These are phyloP conservation scores for Globisporangium nodosum DNA, from an alignment of 352 stramenopile species.

Conservation along the genomic window DNA sequence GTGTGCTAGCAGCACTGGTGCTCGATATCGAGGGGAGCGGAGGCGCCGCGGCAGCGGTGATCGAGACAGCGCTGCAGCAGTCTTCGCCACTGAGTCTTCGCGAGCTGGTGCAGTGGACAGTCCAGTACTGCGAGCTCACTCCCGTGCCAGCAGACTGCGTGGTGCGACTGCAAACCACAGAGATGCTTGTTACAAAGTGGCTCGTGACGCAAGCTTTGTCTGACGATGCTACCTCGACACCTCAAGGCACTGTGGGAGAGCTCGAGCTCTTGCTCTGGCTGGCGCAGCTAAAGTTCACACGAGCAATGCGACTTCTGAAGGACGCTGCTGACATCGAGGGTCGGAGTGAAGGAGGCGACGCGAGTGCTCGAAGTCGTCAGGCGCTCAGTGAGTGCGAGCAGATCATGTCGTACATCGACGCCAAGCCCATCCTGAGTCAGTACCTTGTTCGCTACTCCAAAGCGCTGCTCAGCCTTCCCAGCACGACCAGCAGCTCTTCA, in stretches of 20 bases:
- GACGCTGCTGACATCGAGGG: neutral
- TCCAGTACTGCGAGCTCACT: conserved; percentile 20
- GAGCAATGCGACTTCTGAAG: conserved; percentile 20
- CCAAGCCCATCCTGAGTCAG: conserved; percentile 3
- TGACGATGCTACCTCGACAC: neutral
- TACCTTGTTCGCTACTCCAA: conserved; percentile 3
- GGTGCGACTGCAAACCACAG: conserved; percentile 13
- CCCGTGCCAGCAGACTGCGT: conserved; percentile 11
- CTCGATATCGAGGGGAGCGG: conserved; percentile 33
- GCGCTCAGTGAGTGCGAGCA: conserved; percentile 12
- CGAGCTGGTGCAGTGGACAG: conserved; percentile 28
- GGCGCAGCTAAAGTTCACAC: conserved; percentile 29
- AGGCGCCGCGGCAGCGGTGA: conserved; percentile 14
- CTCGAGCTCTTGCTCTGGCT: conserved; percentile 20
- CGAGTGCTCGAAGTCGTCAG: neutral
- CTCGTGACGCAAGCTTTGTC: neutral
- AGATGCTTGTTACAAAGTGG: conserved; percentile 18
- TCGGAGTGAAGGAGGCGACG: neutral
- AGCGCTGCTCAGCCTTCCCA: neutral
- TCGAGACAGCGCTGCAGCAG: conserved; percentile 15
- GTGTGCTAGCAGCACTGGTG: conserved; percentile 17
- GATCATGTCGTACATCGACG: conserved; percentile 9
- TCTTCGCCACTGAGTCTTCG: conserved; percentile 18
- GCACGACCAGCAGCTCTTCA: neutral
- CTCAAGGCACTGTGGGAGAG: conserved; percentile 1